Evolutionary conservation across 2,329 filamentous ascomycete species (phyloP), one percentile per base, ranked within the genome.

Genomic region (Pseudocercospora musae): DNA sequence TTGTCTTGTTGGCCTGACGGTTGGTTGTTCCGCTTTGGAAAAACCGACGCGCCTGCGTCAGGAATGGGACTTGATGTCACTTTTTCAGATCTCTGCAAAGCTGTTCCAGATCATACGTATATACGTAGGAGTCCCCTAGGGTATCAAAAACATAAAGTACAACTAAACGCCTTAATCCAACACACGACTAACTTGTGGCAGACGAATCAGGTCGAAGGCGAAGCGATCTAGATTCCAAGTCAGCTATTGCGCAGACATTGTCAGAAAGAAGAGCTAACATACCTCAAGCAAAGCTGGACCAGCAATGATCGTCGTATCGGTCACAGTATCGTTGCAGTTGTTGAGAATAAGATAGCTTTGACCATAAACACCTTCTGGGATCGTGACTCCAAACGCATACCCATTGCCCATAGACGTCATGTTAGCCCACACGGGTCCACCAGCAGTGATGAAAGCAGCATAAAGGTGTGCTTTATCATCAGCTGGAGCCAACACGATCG

Each of bases 251-350:
- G 20, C 23, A 48, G 20, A 48, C 15, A 11, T 48, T 48, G 20
- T 48, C 9, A 23, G 44, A 44, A 40, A 56, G 33, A 56, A 23
- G 52, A 21, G 23, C 55, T 18, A 11, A 48, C 44, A 48, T 25
- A 70, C 64, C 56, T 70, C 68, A 21, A 70, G n/a, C 31, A 69
- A 29, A 15, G 60, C 62, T 15, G 69, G 69, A 18, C 68, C 69
- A 53, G 69, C 69, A 15, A 69, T 62, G 27, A 68, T 63, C 8
- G 64, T 66, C 20, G 54, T 42, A 59, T 70, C 69, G 6, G 48
- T 54, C 11, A 70, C 37, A n/a, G 48, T 60, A 10, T 63, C 62
- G 21, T 64, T 59, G 54, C 69, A 69, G 37, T 68, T 68, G 27
- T 62, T 64, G 40, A 70, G 37, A 8, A 68, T 50, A 13, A 70